Base-by-base conservation (phyloP, 495 filamentous ascomycete species). In the Thermochaetoides thermophila region DNA sequence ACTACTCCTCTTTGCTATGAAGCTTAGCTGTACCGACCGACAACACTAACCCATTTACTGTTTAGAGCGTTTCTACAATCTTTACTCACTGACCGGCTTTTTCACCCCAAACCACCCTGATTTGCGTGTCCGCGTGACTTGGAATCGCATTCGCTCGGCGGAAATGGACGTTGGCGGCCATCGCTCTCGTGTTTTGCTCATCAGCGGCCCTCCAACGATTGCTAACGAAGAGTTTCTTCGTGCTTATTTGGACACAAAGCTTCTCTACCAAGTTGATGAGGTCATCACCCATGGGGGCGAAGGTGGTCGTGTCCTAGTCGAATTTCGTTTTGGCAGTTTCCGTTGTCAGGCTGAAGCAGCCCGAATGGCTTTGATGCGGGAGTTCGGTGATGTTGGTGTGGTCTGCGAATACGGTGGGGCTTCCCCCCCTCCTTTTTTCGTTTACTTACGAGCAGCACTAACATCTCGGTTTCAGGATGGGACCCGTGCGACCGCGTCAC, bases 321-420 rank as follows among this genome's bases (percentile, higher is more conserved):
- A 63, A 44, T 57, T 53, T 37, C 50, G 53, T 1, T 63, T 65
- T 29, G 61, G 54, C 2, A 61, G 57, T 20, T 63, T 46, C 17
- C 52, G 55, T 7, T 57, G 59, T 41, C 60, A 65, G 46, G 46
- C 58, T 5, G 53, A 61, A 39, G 48, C 49, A 0, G 57, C 52
- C 1, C 38, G 50, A 12, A 59, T 54, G 49, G 34, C 57, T 1
- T 40, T 63, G 3, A 20, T 42, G 1, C 39, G 50, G 7, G 56
- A 60, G 45, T 50, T 43, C 13, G 31, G 38, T 34, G 49, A 48
- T 3, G 30, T 13, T 1, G 47, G 47, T 1, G 39, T 53, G 0
- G 16, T 37, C 7, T 50, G 46, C 27, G 46, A 43, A 0, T 53
- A 41, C 13, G 49, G 49, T 45, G 26, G 16, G 47, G 39, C 14